phyloP scores from a whole-genome alignment of 2,329 filamentous ascomycete species.

The Arachnopeziza araneosa region DNA sequence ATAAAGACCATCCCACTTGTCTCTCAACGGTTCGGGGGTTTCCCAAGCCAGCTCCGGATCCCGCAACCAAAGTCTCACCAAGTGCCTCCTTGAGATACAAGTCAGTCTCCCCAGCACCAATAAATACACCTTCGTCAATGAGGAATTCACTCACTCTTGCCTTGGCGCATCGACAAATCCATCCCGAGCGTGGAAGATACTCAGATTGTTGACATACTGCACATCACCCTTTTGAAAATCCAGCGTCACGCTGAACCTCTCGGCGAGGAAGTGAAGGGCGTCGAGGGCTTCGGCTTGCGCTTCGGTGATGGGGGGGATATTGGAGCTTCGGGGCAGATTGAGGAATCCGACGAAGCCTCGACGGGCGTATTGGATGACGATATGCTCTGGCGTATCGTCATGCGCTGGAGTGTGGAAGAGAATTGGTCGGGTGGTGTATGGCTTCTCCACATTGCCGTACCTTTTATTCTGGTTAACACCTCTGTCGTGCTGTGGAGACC shows the following conservation, averaged over 20 bases:
- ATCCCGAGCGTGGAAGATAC: constrained; percentile 41
- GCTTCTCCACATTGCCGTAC: constrained; percentile 30
- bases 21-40: constrained; percentile 33
- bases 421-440: constrained; percentile 45
- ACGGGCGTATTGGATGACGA: constrained; percentile 56
- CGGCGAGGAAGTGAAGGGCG: constrained; percentile 39
- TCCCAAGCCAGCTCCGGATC: constrained; percentile 38
- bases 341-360: constrained; percentile 54
- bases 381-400: constrained; percentile 35
- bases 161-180: constrained; percentile 35
- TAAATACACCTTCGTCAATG: not conserved
- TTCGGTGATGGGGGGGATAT: constrained; percentile 48
- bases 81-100: constrained; percentile 33
- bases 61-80: constrained; percentile 41
- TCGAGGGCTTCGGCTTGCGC: constrained; percentile 41
- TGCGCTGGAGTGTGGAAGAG: constrained; percentile 41
- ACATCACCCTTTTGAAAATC: constrained; percentile 38
- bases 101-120: no score
- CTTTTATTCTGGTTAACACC: constrained; percentile 41
- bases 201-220: constrained; percentile 42
- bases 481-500: not conserved
- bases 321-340: constrained; percentile 44
- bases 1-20: constrained; percentile 48
- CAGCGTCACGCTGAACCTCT: constrained; percentile 33
- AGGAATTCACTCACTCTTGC: constrained; percentile 8